A percentile compares a stretch with the other conserved stretches of the same genome.
These are phyloP conservation scores for Saxophila tyrrhenica DNA, from an alignment of 495 filamentous ascomycete species.

Conservation along the genomic window DNA sequence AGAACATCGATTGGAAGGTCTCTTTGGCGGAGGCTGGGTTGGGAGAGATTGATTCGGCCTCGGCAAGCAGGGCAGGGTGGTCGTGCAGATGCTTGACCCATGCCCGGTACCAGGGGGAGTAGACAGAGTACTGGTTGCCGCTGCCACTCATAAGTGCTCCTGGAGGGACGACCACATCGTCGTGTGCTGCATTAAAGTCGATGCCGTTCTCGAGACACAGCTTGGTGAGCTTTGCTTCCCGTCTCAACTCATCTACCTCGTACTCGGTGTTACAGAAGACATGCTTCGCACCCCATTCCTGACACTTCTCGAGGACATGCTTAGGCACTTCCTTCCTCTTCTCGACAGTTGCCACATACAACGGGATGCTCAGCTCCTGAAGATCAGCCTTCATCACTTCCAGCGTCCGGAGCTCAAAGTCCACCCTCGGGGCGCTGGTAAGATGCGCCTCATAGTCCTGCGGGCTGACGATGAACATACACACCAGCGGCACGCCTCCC, in stretches of 20 bases:
- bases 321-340: conserved; percentile 50
- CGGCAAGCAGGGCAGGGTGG: conserved; percentile 52
- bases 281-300: conserved; percentile 64
- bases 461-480: conserved; percentile 70
- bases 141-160: conserved; percentile 49
- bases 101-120: conserved; percentile 66
- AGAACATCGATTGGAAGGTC: conserved; percentile 49
- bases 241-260: conserved; percentile 63
- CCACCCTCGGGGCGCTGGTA: conserved; percentile 59
- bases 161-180: conserved; percentile 72
- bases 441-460: conserved; percentile 79
- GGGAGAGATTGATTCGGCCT: conserved; percentile 44
- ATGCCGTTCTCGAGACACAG: conserved; percentile 49
- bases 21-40: conserved; percentile 49
- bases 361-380: conserved; percentile 60
- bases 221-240: conserved; percentile 57
- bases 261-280: conserved; percentile 65
- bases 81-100: conserved; percentile 64
- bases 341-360: conserved; percentile 62
- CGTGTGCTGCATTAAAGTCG: conserved; percentile 54
- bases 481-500: conserved; percentile 55
- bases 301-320: conserved; percentile 56
- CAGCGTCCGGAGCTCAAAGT: conserved; percentile 66
- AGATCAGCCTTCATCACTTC: conserved; percentile 54
- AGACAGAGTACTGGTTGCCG: conserved; percentile 75